phyloP scores from a whole-genome alignment of 495 filamentous ascomycete species.

The Patellaria atrata region DNA sequence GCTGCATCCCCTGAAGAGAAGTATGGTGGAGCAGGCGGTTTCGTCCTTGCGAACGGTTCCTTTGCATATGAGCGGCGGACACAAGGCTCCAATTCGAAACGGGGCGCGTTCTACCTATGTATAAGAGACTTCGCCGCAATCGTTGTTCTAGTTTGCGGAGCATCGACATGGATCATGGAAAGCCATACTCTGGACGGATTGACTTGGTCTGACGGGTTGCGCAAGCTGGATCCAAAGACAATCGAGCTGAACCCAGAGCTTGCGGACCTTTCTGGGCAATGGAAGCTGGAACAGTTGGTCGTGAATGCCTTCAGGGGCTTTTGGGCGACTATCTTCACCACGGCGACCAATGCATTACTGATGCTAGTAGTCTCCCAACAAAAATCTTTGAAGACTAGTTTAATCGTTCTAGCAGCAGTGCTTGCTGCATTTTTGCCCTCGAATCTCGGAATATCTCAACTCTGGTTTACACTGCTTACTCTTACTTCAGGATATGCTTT shows the following conservation, averaged over 20 bases:
- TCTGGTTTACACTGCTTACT: neutral
- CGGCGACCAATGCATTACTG: neutral
- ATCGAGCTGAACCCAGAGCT: conserved; percentile 7
- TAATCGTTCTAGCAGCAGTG: neutral
- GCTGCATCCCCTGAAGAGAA: conserved; percentile 8
- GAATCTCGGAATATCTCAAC: neutral
- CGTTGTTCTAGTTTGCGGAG: conserved; percentile 10
- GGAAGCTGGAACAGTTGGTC: conserved; percentile 9
- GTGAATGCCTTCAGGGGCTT: conserved; percentile 6
- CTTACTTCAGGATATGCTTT: neutral
- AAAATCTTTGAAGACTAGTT: too few species aligned
- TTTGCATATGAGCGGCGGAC: conserved; percentile 12
- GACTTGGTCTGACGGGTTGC: too few species aligned
- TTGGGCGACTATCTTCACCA: conserved; percentile 6
- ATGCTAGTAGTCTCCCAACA: too few species aligned
- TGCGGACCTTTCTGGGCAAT: conserved; percentile 5
- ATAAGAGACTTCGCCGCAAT: conserved; percentile 13
- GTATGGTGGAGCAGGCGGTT: conserved; percentile 7
- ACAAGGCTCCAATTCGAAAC: too few species aligned
- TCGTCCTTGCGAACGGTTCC: conserved; percentile 19
- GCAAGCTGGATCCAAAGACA: too few species aligned
- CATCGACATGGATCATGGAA: conserved; percentile 18
- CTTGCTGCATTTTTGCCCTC: conserved; percentile 2
- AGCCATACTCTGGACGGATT: conserved; percentile 13
- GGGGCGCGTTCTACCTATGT: conserved; percentile 10